Percentiles rank a stretch among this genome's conserved stretches.
These are phyloP conservation scores for Evernia prunastri DNA, from an alignment of 495 filamentous ascomycete genomes.

Conservation along the genomic window DNA sequence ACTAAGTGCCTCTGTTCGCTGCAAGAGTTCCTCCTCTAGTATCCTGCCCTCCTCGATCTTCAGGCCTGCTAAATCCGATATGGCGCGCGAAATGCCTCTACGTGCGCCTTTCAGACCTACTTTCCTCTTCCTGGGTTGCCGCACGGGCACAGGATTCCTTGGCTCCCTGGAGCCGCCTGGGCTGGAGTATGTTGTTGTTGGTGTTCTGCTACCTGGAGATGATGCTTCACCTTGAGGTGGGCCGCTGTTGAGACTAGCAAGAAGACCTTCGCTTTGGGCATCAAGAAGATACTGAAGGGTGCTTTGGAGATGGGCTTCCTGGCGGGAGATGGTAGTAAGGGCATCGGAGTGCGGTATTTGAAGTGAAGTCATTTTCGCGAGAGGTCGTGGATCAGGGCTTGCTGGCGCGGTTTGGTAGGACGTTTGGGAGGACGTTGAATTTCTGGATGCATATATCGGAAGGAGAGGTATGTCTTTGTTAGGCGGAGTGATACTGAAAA, in stretches of 20 bases:
- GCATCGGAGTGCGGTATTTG: constrained; percentile 36
- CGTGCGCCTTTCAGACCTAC: constrained; percentile 61
- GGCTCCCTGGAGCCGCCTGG: constrained; percentile 28
- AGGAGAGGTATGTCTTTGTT: constrained; percentile 21
- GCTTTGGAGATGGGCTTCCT: constrained; percentile 53
- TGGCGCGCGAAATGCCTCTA: constrained; percentile 61
- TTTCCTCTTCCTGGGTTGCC: constrained; percentile 52
- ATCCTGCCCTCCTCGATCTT: constrained; percentile 64
- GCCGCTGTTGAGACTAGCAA: constrained; percentile 42
- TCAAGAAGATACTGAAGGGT: constrained; percentile 78
- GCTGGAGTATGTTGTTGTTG: constrained; percentile 33
- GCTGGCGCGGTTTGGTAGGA: constrained; percentile 14
- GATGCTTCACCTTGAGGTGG: constrained; percentile 34
- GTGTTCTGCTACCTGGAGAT: constrained; percentile 46
- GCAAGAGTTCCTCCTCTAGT: constrained; percentile 46
- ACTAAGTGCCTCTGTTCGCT: constrained; percentile 7
- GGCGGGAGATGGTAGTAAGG: constrained; percentile 40
- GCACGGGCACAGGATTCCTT: constrained; percentile 48
- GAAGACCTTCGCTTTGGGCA: constrained; percentile 71
- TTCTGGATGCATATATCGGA: constrained; percentile 17
- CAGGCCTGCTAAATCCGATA: constrained; percentile 63
- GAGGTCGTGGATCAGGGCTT: constrained; percentile 1
- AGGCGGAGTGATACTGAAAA: constrained; percentile 11
- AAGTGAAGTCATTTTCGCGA: constrained; percentile 19
- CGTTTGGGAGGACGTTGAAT: background rate